phyloP scores from a whole-genome alignment of 176 grass and related monocot genomes.

The Triticum timopheevii region DNA sequence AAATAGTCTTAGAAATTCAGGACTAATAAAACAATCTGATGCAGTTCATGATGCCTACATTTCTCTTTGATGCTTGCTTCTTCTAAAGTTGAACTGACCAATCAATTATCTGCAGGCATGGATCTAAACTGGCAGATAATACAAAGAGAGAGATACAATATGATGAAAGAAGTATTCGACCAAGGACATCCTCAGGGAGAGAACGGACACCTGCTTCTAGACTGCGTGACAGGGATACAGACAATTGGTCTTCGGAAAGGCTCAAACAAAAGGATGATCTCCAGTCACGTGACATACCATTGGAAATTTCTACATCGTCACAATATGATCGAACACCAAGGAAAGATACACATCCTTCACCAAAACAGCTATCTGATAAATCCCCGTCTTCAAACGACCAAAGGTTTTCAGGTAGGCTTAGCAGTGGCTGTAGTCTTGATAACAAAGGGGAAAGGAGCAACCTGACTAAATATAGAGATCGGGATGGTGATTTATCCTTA shows the following conservation, averaged over 20 bases:
- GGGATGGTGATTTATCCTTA: constrained; percentile 54
- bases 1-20: constrained; percentile 5
- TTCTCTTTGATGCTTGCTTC: constrained; percentile 17
- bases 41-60: constrained; percentile 12
- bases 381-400: constrained; percentile 66
- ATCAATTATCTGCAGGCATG: constrained; percentile 55
- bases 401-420: constrained; percentile 69
- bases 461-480: constrained; percentile 72
- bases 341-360: constrained; percentile 66
- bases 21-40: constrained; percentile 17
- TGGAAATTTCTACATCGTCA: constrained; percentile 52
- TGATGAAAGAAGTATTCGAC: constrained; percentile 73
- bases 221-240: constrained; percentile 57
- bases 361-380: constrained; percentile 61
- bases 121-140: constrained; percentile 72
- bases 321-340: constrained; percentile 67
- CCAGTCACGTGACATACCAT: constrained; percentile 49
- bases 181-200: constrained; percentile 54
- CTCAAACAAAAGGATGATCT: constrained; percentile 64
- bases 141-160: constrained; percentile 55
- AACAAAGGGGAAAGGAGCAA: constrained; percentile 55
- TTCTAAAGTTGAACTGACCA: constrained; percentile 20
- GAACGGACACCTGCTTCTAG: constrained; percentile 68
- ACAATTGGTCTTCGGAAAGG: constrained; percentile 54
- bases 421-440: constrained; percentile 55